Evolutionary conservation across 768 basidiomycete species (phyloP).

Genomic region (Imleria badia): DNA sequence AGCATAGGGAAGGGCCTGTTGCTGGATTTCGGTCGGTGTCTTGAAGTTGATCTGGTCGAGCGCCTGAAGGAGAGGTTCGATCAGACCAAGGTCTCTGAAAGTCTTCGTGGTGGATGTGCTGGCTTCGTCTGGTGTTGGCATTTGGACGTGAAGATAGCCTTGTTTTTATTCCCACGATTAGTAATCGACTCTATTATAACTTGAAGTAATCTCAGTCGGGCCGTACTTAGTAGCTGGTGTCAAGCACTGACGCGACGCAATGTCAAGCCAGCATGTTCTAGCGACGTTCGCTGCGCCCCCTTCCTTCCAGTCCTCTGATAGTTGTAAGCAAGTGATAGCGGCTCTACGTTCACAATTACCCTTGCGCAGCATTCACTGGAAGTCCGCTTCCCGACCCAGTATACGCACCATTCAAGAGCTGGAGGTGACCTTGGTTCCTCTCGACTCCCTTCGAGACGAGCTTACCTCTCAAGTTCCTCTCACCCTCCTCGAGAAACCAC

Average conservation of each 20-base stretch:
- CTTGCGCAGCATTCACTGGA: constrained; percentile 92
- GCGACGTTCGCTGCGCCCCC: constrained; percentile 68
- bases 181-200: too few species aligned
- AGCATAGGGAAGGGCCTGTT: constrained; percentile 80
- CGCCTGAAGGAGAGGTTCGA: constrained; percentile 85
- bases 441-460: constrained; percentile 71
- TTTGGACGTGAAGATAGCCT: constrained; percentile 24
- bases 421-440: constrained; percentile 67
- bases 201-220: too few species aligned
- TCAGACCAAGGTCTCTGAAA: constrained; percentile 85
- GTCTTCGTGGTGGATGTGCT: constrained; percentile 46
- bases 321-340: constrained; percentile 67
- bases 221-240: too few species aligned
- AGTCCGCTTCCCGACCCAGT: constrained; percentile 63
- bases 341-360: constrained; percentile 75
- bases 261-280: constrained; percentile 53
- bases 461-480: constrained; percentile 72
- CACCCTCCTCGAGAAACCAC: constrained; percentile 80
- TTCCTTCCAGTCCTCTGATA: constrained; percentile 64
- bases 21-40: constrained; percentile 89
- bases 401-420: constrained; percentile 89
- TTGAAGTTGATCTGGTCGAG: constrained; percentile 80
- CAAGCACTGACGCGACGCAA: constrained; percentile 10
- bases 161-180: constrained; percentile 15
- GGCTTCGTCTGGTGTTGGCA: constrained; percentile 69